Evolutionary conservation across 495 filamentous ascomycete genomes (phyloP), one percentile per base, ranked within the genome.

Genomic region (Hyaloscypha variabilis): DNA sequence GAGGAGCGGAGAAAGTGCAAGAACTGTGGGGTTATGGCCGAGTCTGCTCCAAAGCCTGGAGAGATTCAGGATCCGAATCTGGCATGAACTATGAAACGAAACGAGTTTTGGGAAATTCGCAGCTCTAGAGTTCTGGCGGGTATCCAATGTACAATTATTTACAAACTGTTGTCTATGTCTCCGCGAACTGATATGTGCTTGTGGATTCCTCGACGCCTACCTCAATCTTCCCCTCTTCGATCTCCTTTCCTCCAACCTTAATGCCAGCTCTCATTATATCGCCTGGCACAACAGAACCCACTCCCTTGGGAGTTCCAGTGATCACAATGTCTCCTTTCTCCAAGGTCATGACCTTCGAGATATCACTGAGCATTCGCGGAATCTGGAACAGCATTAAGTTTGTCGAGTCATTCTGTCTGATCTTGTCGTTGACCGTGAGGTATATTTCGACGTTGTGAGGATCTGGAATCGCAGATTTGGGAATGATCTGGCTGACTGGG

Each of bases 221-320:
- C 78, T 94, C 90, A 64, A 98, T 94, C 72, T 81, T 87, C 39
- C 89, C 90, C 79, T 96, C 91, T 77, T 94, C 88, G 23, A 98
- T 77, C 77, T 94, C 93, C 80, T 89, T 88, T 42, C 94, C 95
- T 68, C 83, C 77, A 49, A 97, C 87, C 74, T 85, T 87, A 68
- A 97, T 83, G 21, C 95, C 91, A 23, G 92, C 92, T 62, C 81
- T 89, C 89, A 99, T 92, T 21, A 94, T 82, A 82, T 99, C 96
- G 1, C 95, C 95, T 2, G 90, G 85, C 58, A 85, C 83, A 14
- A 98, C 94, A 24, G 85, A 82, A 1, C 95, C 95, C 31, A 98
- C 96, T 11, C 95, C 95, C 83, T 98, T 98, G 49, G 95, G 95
- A 55, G 95, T 99, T 49, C 95, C 95, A 29, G 95, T 98, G 68